Base-by-base conservation (phyloP, 257 asterid species). In the Echites panduratus region DNA sequence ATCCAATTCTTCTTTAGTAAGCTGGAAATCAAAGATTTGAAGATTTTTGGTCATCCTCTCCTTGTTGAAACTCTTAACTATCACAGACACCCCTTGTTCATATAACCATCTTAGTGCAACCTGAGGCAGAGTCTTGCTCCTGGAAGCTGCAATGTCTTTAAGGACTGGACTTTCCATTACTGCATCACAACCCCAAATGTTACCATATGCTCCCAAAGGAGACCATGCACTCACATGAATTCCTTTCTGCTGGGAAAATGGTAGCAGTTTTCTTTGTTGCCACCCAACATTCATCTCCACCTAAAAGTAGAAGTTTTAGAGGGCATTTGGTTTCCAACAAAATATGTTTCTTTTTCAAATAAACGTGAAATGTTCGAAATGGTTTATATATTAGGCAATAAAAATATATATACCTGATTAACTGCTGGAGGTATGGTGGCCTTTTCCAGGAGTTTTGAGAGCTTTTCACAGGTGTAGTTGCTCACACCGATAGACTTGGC, bases 241-340 rank as follows among this genome's bases (percentile, higher is more conserved):
- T 14, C 73, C 68, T 62, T 83, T 83, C 44, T 78, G 79, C 63
- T 79, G 71, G 70, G 87, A 80, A 32, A 83, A 82, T 27, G 80
- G 61, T 54, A 85, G 1, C 86, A 88, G 4, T 69, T 83, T 83
- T 7, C 75, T 41, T 56, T 88, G 95, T 32, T 81, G 87, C 95
- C 95, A 88, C n/a, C 78, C 81, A 17, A 81, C 86, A 70, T 82
- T 82, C 87, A 85, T 83, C 70, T 88, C 91, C n/a, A 88, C 89
- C 90, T 88, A 75, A 62, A 32, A 68, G 35, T 8, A 45, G 2
- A 45, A 0, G 2, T 45, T 45, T 8, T 45, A 13, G 9, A 2
- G 49, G 49, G 9, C 13, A 9, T 9, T 9, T 45, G 38, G 38
- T 32, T 1, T 9, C 49, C 12, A 45, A 45, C 49, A 45, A 45